A percentile compares a stretch with the other conserved stretches of the same genome.
phyloP scores from a whole-genome alignment of 2,329 filamentous ascomycete species.

The Diaporthe caulivora region DNA sequence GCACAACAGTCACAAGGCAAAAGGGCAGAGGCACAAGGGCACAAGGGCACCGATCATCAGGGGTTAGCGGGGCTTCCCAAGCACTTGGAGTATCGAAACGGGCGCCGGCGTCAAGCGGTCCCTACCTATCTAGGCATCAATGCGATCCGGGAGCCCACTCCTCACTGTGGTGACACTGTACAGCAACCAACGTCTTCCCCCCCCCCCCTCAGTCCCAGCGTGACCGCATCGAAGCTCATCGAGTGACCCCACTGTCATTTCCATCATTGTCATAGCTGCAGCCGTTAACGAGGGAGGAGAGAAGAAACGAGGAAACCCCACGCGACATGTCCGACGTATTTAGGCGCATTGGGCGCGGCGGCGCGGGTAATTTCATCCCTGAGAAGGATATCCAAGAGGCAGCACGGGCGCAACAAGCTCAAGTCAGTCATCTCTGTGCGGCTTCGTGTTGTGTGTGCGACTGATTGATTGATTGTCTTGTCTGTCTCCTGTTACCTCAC shows the following conservation, averaged over 20 bases:
- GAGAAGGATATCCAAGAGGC: conserved; percentile 64
- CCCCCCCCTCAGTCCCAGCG: conserved; percentile 4
- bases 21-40: neutral
- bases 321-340: conserved; percentile 55
- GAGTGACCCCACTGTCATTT: conserved; percentile 14
- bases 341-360: conserved; percentile 69
- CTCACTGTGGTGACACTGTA: conserved; percentile 41
- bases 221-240: neutral
- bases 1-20: neutral
- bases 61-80: conserved; percentile 29
- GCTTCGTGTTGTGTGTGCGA: neutral
- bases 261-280: neutral
- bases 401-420: conserved; percentile 45
- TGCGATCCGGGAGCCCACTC: conserved; percentile 41
- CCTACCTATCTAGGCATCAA: conserved; percentile 37
- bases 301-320: conserved; percentile 18
- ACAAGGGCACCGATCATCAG: conserved; percentile 28
- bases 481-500: neutral
- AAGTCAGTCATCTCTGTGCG: conserved; percentile 33
- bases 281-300: neutral
- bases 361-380: conserved; percentile 73
- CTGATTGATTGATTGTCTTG: neutral
- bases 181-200: conserved; percentile 34
- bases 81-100: conserved; percentile 28
- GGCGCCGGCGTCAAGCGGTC: conserved; percentile 25